Percentiles rank a stretch among this genome's conserved stretches.
phyloP scores from a whole-genome alignment of 768 basidiomycete species.

The Butyriboletus loyo region DNA sequence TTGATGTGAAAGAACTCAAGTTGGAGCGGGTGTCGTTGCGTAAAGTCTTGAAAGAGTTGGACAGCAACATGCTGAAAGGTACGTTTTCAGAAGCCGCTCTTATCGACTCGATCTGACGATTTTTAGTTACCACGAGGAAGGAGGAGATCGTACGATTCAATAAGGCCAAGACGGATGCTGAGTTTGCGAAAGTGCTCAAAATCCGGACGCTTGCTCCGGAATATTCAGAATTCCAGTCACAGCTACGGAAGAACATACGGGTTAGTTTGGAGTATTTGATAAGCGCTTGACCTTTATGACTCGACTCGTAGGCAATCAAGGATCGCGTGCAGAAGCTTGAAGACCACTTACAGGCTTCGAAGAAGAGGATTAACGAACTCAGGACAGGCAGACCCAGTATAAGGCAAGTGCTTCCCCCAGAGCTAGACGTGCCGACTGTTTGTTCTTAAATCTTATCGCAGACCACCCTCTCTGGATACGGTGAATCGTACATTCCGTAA shows the following conservation, averaged over 20 bases:
- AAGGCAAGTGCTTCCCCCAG: constrained; percentile 42
- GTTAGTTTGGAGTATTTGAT: constrained; percentile 39
- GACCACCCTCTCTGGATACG: constrained; percentile 81
- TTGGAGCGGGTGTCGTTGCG: constrained; percentile 39
- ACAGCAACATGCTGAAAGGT: constrained; percentile 70
- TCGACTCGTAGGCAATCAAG: constrained; percentile 50
- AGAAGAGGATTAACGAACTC: constrained; percentile 62
- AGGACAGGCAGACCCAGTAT: constrained; percentile 60
- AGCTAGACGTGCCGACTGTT: background rate
- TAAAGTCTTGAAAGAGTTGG: constrained; percentile 51
- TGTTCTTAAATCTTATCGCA: constrained; percentile 29
- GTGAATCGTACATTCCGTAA: constrained; percentile 82
- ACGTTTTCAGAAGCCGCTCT: constrained; percentile 7
- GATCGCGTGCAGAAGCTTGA: constrained; percentile 80
- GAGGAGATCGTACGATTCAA: constrained; percentile 83
- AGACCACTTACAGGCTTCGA: constrained; percentile 62
- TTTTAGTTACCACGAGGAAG: constrained; percentile 69
- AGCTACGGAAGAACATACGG: constrained; percentile 67
- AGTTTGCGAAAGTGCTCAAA: constrained; percentile 73
- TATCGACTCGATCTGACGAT: background rate
- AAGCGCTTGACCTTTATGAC: constrained; percentile 3
- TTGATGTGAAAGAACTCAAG: constrained; percentile 51
- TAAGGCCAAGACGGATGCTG: constrained; percentile 72
- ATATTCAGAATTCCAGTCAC: constrained; percentile 77
- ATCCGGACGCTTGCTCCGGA: constrained; percentile 84